Evolutionary conservation across 2,329 filamentous ascomycete species (phyloP).

Genomic region (Penicillium nordicum): DNA sequence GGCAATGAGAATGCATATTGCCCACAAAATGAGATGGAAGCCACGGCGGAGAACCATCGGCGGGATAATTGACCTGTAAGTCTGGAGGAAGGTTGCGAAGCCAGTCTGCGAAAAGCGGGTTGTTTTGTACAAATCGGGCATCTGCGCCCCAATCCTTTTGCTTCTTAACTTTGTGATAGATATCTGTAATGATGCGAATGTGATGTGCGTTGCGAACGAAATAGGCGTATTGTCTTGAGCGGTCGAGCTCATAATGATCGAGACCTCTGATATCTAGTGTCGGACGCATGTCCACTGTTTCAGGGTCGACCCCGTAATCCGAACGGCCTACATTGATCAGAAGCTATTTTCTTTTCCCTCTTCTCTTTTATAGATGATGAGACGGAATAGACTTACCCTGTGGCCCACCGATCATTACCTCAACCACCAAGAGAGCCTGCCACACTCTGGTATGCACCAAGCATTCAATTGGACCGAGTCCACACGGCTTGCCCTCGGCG

Average conservation of each 20-base stretch:
- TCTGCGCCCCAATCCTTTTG: slow-evolving; percentile 83
- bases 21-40: slow-evolving; percentile 82
- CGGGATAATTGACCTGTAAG: slow-evolving; percentile 71
- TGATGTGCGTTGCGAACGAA: slow-evolving; percentile 74
- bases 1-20: slow-evolving; percentile 85
- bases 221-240: slow-evolving; percentile 81
- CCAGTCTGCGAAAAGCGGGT: slow-evolving; percentile 73
- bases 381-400: slow-evolving; percentile 61
- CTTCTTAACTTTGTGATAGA: slow-evolving; percentile 70
- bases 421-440: slow-evolving; percentile 81
- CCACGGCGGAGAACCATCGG: slow-evolving; percentile 77
- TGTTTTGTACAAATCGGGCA: slow-evolving; percentile 75
- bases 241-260: slow-evolving; percentile 70
- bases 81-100: slow-evolving; percentile 72
- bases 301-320: slow-evolving; percentile 71
- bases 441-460: slow-evolving; percentile 81
- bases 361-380: not conserved
- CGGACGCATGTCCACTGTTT: slow-evolving; percentile 71
- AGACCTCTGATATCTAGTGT: slow-evolving; percentile 61
- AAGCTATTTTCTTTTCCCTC: not conserved
- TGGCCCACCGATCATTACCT: slow-evolving; percentile 88
- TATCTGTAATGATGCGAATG: slow-evolving; percentile 70
- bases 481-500: slow-evolving; percentile 67
- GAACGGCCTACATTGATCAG: slow-evolving; percentile 59
- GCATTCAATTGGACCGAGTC: slow-evolving; percentile 68